Conservation (phyloP, 306 rosid genomes). For the Casuarina glauca region DNA sequence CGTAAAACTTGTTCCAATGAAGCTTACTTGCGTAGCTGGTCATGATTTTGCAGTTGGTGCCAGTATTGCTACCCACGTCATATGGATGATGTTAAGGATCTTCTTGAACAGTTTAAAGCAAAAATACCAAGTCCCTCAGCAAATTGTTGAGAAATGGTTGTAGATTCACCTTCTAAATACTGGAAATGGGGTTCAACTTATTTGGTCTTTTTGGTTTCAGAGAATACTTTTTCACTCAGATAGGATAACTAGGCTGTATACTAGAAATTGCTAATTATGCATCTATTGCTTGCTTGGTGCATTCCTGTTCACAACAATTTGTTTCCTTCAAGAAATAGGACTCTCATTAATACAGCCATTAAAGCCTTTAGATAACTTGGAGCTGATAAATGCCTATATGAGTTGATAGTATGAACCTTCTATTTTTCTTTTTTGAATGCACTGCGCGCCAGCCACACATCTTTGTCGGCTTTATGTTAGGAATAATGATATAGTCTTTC, state of each 20-base stretch:
- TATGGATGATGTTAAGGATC: neutral
- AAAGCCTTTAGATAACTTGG: slow-evolving; percentile 3
- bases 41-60: neutral
- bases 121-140: neutral
- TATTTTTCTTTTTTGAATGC: neutral
- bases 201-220: neutral
- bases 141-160: neutral
- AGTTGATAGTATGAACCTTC: neutral
- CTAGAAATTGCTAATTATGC: neutral
- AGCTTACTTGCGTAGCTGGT: neutral
- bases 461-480: neutral
- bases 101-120: neutral
- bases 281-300: neutral
- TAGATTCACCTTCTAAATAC: neutral
- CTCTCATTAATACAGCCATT: neutral
- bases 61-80: neutral
- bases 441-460: neutral
- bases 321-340: neutral
- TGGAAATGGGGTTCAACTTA: neutral
- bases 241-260: neutral
- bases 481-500: neutral
- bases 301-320: neutral
- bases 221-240: neutral
- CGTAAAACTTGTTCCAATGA: neutral
- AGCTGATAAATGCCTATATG: neutral